Evolutionary conservation across 768 basidiomycete genomes (phyloP), one percentile per base, ranked within the genome.

Genomic region (Mycena belliarum): DNA sequence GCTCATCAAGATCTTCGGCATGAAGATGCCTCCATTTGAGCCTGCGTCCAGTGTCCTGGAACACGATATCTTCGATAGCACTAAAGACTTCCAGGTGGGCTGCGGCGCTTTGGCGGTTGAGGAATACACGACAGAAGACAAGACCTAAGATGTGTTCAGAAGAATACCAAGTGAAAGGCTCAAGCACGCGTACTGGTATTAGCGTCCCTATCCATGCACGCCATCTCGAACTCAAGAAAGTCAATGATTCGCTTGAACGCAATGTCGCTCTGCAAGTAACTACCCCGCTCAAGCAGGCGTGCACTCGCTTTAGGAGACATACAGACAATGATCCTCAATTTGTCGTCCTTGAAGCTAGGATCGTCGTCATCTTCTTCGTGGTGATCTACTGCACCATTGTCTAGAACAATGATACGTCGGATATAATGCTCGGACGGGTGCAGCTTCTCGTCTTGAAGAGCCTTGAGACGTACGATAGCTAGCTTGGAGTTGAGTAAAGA

Each of bases 211-310:
- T 71, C 65, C 12, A 61, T 24, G 12, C 59, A 49, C 7, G 61
- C 65, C 3, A 73, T 29, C 46, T 71, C 68, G 51, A 72, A 72
- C 54, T 72, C 68, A 14, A 60, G 29, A 49, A 64, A 70, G 0
- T 63, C 70, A n/a, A 63, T 48, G 18, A 70, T 53, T 5, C 66
- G 52, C 4, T 26, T 47, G 41, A 57, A 57, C 1, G n/a, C 40
- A 9, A 32, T 49, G 38, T 47, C 66, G 41, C 68, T 66, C 35
- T 70, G 68, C 1, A 70, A 23, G 33, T 67, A 68, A 6, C 7
- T 12, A 6, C 29, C 29, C 12, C 7, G 6, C 11, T 29, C 11
- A 2, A 56, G 42, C 14, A 71, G 55, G 0, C 65, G 32, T 2
- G 44, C 46, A 43, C 68, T 71, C 18, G 52, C 58, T 32, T 61